phyloP scores from a whole-genome alignment of 805 yeast species.

The Pichia membranifaciens region DNA sequence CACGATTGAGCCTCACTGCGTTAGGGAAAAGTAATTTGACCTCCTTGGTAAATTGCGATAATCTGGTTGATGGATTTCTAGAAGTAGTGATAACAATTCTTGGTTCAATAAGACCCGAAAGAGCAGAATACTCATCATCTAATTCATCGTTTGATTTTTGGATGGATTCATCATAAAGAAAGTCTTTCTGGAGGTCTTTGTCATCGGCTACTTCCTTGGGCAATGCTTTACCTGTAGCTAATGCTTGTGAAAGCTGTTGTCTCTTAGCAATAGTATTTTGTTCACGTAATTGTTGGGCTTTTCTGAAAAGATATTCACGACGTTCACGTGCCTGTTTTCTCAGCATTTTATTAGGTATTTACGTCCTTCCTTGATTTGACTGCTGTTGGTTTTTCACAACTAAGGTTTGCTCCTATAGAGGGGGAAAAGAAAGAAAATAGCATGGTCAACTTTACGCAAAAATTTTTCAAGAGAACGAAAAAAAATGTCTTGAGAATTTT shows the following conservation, averaged over 20 bases:
- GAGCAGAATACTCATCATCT: constrained; percentile 87
- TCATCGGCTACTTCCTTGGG: constrained; percentile 91
- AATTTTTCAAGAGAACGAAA: no score
- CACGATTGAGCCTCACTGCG: constrained; percentile 83
- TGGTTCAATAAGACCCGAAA: constrained; percentile 88
- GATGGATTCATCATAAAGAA: constrained; percentile 76
- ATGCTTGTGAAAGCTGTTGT: constrained; percentile 76
- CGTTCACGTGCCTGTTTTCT: constrained; percentile 96
- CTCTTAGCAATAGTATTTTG: constrained; percentile 80
- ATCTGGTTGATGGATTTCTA: constrained; percentile 78
- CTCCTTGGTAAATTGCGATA: constrained; percentile 91
- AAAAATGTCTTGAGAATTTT: no score
- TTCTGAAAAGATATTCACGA: constrained; percentile 85
- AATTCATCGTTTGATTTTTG: constrained; percentile 39
- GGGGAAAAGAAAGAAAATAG: no score
- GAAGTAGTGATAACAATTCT: constrained; percentile 89
- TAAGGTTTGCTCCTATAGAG: not conserved
- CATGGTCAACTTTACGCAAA: no score
- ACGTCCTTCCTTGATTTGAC: not conserved
- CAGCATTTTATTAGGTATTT: constrained; percentile 39
- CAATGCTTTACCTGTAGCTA: constrained; percentile 86
- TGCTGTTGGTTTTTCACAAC: not conserved
- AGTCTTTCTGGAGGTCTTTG: constrained; percentile 70
- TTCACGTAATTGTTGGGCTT: constrained; percentile 86
- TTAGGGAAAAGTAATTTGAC: constrained; percentile 86